Evolutionary conservation across 805 yeast species (phyloP).

Genomic region (Clavispora asparagi): DNA sequence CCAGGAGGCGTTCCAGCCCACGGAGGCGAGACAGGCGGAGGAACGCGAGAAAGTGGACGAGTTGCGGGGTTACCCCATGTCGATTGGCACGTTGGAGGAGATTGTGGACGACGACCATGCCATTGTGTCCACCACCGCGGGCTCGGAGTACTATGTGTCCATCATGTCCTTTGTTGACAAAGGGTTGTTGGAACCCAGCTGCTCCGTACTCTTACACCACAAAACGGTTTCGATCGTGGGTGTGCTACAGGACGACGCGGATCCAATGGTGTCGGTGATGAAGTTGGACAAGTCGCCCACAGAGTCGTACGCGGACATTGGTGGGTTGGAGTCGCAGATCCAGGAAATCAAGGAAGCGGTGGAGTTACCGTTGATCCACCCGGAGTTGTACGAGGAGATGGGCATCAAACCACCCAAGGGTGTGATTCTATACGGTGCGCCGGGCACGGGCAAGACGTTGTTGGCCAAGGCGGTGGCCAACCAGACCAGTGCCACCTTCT

Average conservation of each 20-base stretch:
- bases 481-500: slow-evolving; percentile 92
- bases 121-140: slow-evolving; percentile 90
- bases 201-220: slow-evolving; percentile 91
- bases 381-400: slow-evolving; percentile 96
- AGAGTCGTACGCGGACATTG: slow-evolving; percentile 94
- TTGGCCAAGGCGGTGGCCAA: slow-evolving; percentile 98
- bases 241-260: slow-evolving; percentile 95
- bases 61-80: slow-evolving; percentile 92
- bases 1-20: slow-evolving; percentile 91
- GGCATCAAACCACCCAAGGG: slow-evolving; percentile 99
- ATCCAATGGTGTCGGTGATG: slow-evolving; percentile 97
- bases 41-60: slow-evolving; percentile 94
- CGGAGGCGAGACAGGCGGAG: slow-evolving; percentile 94
- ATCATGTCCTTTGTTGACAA: slow-evolving; percentile 96
- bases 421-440: slow-evolving; percentile 94
- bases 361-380: slow-evolving; percentile 92
- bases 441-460: slow-evolving; percentile 95
- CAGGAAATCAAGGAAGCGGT: slow-evolving; percentile 98
- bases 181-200: slow-evolving; percentile 93
- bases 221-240: slow-evolving; percentile 96
- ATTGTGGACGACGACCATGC: slow-evolving; percentile 98
- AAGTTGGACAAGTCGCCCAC: slow-evolving; percentile 97
- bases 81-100: slow-evolving; percentile 94
- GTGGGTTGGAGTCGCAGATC: slow-evolving; percentile 92
- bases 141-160: slow-evolving; percentile 95